These are phyloP conservation scores for Flaveria sonorensis DNA, from an alignment of 129 eudicot genomes.

Conservation along the genomic window DNA sequence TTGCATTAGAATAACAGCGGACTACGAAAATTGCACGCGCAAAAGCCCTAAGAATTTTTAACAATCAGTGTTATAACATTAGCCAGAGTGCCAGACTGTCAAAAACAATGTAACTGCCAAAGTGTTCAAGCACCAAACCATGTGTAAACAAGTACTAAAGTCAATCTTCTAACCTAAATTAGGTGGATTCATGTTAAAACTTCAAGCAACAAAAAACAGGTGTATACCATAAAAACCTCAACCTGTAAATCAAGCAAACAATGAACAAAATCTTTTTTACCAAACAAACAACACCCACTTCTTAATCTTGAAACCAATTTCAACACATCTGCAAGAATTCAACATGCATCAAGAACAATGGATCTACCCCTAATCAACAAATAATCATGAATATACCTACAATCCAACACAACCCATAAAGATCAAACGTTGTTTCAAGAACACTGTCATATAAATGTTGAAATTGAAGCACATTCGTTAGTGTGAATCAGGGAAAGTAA, in stretches of 20 bases:
- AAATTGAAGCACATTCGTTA: background rate
- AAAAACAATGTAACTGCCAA: conserved; percentile 8
- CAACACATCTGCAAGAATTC: conserved; percentile 8
- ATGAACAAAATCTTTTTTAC: conserved; percentile 18
- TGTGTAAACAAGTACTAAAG: conserved; percentile 31
- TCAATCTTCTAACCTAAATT: conserved; percentile 39
- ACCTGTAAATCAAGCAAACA: conserved; percentile 24
- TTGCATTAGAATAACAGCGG: conserved; percentile 57
- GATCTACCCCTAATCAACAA: conserved; percentile 25
- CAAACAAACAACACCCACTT: conserved; percentile 21
- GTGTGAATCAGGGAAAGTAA: too few species aligned
- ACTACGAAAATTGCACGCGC: conserved; percentile 3
- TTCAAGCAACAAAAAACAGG: conserved; percentile 33
- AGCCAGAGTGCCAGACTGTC: background rate
- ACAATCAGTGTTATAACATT: background rate
- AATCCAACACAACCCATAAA: conserved; percentile 4
- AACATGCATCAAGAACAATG: conserved; percentile 34
- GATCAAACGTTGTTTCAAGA: conserved; percentile 3
- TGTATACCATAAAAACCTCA: conserved; percentile 21
- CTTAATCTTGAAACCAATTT: background rate
- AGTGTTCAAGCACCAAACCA: conserved; percentile 37
- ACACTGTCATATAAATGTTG: background rate
- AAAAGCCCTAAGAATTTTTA: conserved; percentile 30
- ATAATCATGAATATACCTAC: background rate
- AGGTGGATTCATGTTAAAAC: conserved; percentile 37